phyloP scores from a whole-genome alignment of 2,329 filamentous ascomycete genomes.

The Fusarium nygamai region DNA sequence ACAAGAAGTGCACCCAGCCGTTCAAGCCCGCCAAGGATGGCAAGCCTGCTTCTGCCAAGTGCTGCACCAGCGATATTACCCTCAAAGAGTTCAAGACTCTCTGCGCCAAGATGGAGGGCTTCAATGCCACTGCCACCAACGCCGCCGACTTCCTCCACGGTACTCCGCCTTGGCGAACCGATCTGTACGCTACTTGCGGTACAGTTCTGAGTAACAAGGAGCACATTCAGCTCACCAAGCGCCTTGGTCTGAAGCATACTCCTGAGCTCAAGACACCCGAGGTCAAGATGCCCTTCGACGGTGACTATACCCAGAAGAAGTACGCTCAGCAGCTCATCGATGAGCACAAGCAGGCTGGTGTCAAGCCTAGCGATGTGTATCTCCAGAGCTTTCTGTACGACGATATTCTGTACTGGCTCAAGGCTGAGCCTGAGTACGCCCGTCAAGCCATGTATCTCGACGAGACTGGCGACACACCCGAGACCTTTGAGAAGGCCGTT shows the following conservation, averaged over 20 bases:
- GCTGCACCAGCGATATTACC: conserved; percentile 78
- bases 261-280: conserved; percentile 74
- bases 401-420: conserved; percentile 74
- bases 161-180: conserved; percentile 70
- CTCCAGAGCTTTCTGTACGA: conserved; percentile 73
- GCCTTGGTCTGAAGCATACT: conserved; percentile 69
- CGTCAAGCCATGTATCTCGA: conserved; percentile 73
- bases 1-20: conserved; percentile 69
- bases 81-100: conserved; percentile 73
- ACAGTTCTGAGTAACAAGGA: conserved; percentile 69
- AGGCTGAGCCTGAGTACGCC: conserved; percentile 68
- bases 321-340: conserved; percentile 74
- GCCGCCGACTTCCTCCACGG: conserved; percentile 66
- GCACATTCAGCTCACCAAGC: conserved; percentile 68
- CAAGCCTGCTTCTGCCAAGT: conserved; percentile 66
- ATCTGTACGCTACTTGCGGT: conserved; percentile 72
- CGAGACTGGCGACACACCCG: conserved; percentile 64
- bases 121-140: conserved; percentile 66
- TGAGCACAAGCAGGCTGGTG: conserved; percentile 63
- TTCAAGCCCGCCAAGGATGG: conserved; percentile 66
- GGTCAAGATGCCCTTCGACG: conserved; percentile 75
- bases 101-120: conserved; percentile 77
- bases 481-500: conserved; percentile 63
- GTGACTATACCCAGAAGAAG: conserved; percentile 70
- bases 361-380: conserved; percentile 65